Evolutionary conservation across 2,329 filamentous ascomycete genomes (phyloP).

Genomic region (Fusarium incarnatum): DNA sequence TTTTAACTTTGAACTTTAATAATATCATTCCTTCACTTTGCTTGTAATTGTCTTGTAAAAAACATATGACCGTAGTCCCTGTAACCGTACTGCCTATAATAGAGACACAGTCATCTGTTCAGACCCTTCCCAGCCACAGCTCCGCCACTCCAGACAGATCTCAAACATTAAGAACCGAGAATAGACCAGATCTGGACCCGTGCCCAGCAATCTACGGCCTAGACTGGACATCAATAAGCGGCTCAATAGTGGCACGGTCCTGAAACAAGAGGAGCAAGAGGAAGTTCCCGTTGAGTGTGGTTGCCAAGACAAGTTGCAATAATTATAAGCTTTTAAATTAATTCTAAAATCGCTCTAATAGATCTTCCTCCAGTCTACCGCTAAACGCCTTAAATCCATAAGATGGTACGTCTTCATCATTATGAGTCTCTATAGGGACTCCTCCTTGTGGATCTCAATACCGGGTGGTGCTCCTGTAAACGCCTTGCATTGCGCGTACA

Average conservation of each 20-base stretch:
- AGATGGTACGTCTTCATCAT: not conserved
- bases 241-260: conserved; percentile 28
- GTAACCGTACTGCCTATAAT: not conserved
- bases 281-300: not conserved
- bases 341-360: conserved; percentile 27
- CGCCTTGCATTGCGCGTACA: conserved; percentile 66
- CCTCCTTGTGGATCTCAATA: conserved; percentile 66
- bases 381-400: conserved; percentile 22
- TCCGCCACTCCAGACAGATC: conserved; percentile 21
- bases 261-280: conserved; percentile 7
- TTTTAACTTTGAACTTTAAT: not conserved
- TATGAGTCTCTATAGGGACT: conserved; percentile 35
- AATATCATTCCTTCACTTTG: not conserved
- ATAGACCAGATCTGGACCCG: conserved; percentile 22
- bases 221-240: conserved; percentile 30
- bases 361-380: conserved; percentile 3
- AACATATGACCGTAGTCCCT: no score
- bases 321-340: not conserved
- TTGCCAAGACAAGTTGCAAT: not conserved
- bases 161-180: conserved; percentile 6
- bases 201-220: conserved; percentile 8
- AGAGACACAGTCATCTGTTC: not conserved
- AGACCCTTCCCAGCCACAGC: conserved; percentile 11
- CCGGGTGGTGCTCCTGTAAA: conserved; percentile 63
- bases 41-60: not conserved